These are phyloP conservation scores for Penicillium lividum DNA, from an alignment of 495 filamentous ascomycete species.

Conservation along the genomic window DNA sequence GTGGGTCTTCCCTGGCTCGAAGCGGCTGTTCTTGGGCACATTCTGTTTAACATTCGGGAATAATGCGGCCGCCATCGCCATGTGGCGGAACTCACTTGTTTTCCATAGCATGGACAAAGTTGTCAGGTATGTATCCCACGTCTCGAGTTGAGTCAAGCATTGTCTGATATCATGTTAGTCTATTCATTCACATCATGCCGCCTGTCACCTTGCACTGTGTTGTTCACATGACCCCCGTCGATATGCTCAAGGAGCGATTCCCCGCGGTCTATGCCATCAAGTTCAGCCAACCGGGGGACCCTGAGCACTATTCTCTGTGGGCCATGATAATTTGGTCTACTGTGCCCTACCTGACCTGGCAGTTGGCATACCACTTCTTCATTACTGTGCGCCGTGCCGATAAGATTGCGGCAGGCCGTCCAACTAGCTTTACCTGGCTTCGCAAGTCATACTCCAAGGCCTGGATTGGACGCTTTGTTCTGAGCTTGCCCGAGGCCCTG, in stretches of 20 bases:
- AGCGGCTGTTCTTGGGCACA: constrained; percentile 87
- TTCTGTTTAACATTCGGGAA: constrained; percentile 94
- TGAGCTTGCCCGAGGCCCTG: constrained; percentile 68
- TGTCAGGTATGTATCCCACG: constrained; percentile 57
- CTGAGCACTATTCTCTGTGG: constrained; percentile 73
- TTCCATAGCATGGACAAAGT: constrained; percentile 98
- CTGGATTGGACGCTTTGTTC: constrained; percentile 83
- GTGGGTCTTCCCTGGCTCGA: constrained; percentile 89
- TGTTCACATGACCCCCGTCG: constrained; percentile 73
- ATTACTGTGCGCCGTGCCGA: constrained; percentile 90
- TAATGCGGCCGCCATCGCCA: constrained; percentile 96
- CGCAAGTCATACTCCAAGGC: constrained; percentile 83
- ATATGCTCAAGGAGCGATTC: constrained; percentile 68
- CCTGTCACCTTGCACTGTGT: constrained; percentile 89
- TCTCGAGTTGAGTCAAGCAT: neutral
- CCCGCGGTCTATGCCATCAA: constrained; percentile 85
- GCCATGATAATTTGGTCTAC: constrained; percentile 95
- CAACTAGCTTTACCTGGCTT: constrained; percentile 97
- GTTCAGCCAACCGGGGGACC: constrained; percentile 65
- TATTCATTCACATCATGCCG: constrained; percentile 99
- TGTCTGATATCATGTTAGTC: constrained; percentile 40
- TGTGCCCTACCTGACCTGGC: constrained; percentile 89
- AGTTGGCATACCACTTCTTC: constrained; percentile 85
- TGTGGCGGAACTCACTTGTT: constrained; percentile 98
- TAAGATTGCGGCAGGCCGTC: constrained; percentile 93